A percentile compares a stretch with the other conserved stretches of the same genome.
Evolutionary conservation across 2,329 filamentous ascomycete species (phyloP).

Genomic region (Ophiobolus disseminans): DNA sequence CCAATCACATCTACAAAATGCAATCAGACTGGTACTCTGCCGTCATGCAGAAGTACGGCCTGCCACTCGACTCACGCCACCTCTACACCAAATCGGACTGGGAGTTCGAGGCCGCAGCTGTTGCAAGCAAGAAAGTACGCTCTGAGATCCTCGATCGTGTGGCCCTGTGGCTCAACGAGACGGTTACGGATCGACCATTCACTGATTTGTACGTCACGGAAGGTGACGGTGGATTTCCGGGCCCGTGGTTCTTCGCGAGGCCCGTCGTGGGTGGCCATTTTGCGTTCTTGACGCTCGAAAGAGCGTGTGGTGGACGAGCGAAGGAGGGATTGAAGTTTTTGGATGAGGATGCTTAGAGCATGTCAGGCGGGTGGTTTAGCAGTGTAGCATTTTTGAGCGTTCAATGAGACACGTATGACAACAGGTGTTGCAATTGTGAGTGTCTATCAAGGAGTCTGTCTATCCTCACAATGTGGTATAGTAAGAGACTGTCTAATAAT

Average conservation of each 20-base stretch:
- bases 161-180: slow-evolving; percentile 84
- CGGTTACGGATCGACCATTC: slow-evolving; percentile 74
- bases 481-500: too few relatives aligned
- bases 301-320: slow-evolving; percentile 71
- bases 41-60: slow-evolving; percentile 80
- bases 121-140: slow-evolving; percentile 72
- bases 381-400: too few relatives aligned
- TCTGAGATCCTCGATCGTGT: slow-evolving; percentile 76
- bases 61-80: slow-evolving; percentile 82
- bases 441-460: too few relatives aligned
- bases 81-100: slow-evolving; percentile 89
- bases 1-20: slow-evolving; percentile 75
- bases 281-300: slow-evolving; percentile 80
- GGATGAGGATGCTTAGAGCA: slow-evolving; percentile 10
- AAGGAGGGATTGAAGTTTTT: slow-evolving; percentile 7
- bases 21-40: slow-evolving; percentile 82
- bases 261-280: slow-evolving; percentile 88
- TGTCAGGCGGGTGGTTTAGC: too few relatives aligned
- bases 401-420: too few relatives aligned
- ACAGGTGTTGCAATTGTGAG: too few relatives aligned
- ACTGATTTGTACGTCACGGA: slow-evolving; percentile 86
- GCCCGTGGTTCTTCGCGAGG: slow-evolving; percentile 77
- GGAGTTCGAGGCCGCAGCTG: slow-evolving; percentile 87
- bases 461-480: too few relatives aligned
- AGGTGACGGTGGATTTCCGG: slow-evolving; percentile 75